phyloP scores from a whole-genome alignment of 192 early-diverging fungal genomes.

The Backusella tarrabulga region DNA sequence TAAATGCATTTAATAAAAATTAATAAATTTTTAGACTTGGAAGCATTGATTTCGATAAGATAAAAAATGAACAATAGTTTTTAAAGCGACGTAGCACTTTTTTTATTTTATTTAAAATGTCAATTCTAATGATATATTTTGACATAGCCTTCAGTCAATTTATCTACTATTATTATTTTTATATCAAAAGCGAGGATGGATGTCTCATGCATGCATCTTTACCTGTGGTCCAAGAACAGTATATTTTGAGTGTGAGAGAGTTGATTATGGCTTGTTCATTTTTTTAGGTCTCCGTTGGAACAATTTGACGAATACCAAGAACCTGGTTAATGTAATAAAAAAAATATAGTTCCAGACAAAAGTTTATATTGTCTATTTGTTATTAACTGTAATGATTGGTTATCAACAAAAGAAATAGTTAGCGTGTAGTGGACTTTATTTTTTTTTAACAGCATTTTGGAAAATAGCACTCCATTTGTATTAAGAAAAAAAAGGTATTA shows the following conservation, averaged over 20 bases:
- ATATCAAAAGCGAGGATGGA: background rate
- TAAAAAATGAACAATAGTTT: background rate
- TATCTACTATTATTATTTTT: background rate
- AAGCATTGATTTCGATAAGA: background rate
- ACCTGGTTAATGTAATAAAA: background rate
- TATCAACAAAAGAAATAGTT: background rate
- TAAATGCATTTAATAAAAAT: background rate
- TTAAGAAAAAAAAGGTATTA: background rate
- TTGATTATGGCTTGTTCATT: background rate
- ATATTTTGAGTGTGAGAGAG: conserved; percentile 6
- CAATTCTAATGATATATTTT: background rate
- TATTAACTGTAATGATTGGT: background rate
- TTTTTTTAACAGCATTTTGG: background rate
- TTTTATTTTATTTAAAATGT: background rate
- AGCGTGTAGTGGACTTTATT: background rate
- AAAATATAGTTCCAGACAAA: background rate
- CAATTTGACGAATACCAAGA: background rate
- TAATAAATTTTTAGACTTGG: background rate
- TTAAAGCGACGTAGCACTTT: background rate
- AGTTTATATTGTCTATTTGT: background rate
- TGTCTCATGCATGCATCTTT: background rate
- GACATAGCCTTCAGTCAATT: too few species aligned
- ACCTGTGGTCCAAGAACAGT: background rate
- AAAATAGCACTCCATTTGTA: background rate
- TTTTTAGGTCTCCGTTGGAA: background rate